These are phyloP conservation scores for Dunaliella sp. DNA, from an alignment of 139 green algal genomes.

Conservation along the genomic window DNA sequence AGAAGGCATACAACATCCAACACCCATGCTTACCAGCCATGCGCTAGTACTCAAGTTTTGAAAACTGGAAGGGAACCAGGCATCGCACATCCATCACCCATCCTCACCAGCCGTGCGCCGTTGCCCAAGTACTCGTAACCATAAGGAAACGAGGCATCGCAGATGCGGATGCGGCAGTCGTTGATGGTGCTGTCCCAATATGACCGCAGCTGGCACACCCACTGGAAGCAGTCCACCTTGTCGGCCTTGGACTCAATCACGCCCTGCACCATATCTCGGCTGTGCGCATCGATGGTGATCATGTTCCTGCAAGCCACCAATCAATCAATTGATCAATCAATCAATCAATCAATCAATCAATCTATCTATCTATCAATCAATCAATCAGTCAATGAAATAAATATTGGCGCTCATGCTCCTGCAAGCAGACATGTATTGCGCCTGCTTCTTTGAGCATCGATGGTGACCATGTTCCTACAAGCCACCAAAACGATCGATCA, in stretches of 20 bases:
- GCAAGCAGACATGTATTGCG: too few relatives aligned
- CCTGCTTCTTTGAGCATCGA: conserved; percentile 82
- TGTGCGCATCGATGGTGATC: conserved; percentile 87
- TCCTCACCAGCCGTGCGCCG: conserved; percentile 62
- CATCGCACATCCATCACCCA: too few relatives aligned
- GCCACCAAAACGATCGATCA: conserved; percentile 39
- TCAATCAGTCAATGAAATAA: too few relatives aligned
- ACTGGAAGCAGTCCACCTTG: conserved; percentile 71
- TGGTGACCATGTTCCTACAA: conserved; percentile 83
- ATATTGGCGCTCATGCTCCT: too few relatives aligned
- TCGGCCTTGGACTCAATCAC: conserved; percentile 27
- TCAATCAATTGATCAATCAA: too few relatives aligned
- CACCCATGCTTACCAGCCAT: too few relatives aligned
- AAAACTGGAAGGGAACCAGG: too few relatives aligned
- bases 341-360: too few relatives aligned
- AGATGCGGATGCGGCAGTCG: conserved; percentile 73
- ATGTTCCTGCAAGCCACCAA: conserved; percentile 68
- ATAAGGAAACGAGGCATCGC: conserved; percentile 79
- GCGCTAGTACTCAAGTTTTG: too few relatives aligned
- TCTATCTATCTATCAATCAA: too few relatives aligned
- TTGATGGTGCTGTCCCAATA: conserved; percentile 74
- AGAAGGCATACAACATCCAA: too few relatives aligned
- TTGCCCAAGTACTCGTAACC: conserved; percentile 87
- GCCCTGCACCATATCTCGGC: conserved; percentile 58
- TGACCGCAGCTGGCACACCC: conserved; percentile 73